phyloP scores from a whole-genome alignment of 1,284 basidiomycete species.

The Malassezia sp. region DNA sequence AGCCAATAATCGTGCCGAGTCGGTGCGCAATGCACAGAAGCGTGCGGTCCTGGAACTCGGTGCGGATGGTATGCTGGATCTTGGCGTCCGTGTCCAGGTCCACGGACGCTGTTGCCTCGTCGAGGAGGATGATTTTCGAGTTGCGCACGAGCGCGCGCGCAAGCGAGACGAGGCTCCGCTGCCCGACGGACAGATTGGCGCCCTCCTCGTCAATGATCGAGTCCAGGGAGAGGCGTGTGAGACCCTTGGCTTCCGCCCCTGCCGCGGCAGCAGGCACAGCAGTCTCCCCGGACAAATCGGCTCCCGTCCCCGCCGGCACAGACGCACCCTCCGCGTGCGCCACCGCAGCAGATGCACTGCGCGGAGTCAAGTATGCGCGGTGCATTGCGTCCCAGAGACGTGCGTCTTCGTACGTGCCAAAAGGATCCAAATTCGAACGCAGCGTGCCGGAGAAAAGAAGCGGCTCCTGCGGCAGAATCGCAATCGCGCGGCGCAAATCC shows the following conservation, averaged over 20 bases:
- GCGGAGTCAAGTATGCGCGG: conserved; percentile 38
- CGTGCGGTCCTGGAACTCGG: conserved; percentile 67
- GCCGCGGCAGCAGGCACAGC: not conserved
- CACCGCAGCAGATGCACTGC: conserved; percentile 22
- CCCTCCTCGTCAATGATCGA: conserved; percentile 42
- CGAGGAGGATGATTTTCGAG: conserved; percentile 42
- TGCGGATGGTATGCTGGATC: conserved; percentile 73
- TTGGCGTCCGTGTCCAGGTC: conserved; percentile 68
- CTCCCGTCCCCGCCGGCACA: too few species aligned
- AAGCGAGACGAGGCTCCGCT: conserved; percentile 45
- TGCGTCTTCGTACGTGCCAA: conserved; percentile 40
- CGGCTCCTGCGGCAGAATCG: conserved; percentile 39
- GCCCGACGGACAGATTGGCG: conserved; percentile 43
- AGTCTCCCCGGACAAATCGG: not conserved
- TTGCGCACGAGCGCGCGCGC: conserved; percentile 45
- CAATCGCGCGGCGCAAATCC: conserved; percentile 34
- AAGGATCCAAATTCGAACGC: conserved; percentile 46
- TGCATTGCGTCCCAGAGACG: conserved; percentile 41
- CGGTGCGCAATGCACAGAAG: conserved; percentile 65
- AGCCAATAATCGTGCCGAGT: conserved; percentile 65
- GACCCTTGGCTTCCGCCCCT: conserved; percentile 4
- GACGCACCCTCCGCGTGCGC: conserved; percentile 11
- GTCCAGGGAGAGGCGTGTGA: conserved; percentile 35
- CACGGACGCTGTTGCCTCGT: conserved; percentile 68
- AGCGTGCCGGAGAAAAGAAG: conserved; percentile 46